Percentiles rank a stretch among this genome's conserved stretches.
Conservation (phyloP, 2,329 filamentous ascomycete genomes). For the Clarireedia hainanense region DNA sequence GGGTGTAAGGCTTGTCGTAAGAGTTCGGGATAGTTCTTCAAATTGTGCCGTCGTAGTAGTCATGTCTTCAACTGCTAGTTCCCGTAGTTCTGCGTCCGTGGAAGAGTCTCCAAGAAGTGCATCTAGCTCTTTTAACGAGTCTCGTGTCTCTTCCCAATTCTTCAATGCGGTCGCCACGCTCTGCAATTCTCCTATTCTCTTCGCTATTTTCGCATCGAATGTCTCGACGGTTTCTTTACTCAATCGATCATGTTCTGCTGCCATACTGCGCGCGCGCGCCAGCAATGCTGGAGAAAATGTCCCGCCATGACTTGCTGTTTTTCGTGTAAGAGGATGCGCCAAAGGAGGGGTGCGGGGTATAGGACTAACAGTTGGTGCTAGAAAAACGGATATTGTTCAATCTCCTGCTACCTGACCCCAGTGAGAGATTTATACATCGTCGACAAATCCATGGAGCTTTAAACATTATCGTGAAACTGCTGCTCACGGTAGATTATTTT, state of each 20-base stretch:
- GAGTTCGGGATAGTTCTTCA: conserved; percentile 51
- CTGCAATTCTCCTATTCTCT: conserved; percentile 53
- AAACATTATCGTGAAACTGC: conserved; percentile 24
- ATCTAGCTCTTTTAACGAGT: conserved; percentile 46
- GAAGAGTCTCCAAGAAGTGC: conserved; percentile 38
- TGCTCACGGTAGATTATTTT: not conserved
- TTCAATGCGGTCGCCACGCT: conserved; percentile 48
- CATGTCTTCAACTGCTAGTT: conserved; percentile 77
- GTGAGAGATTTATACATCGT: conserved; percentile 35
- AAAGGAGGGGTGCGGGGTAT: conserved; percentile 2
- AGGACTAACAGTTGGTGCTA: conserved; percentile 36
- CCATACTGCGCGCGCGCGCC: conserved; percentile 49
- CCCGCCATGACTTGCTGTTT: conserved; percentile 23
- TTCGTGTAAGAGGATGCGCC: conserved; percentile 12
- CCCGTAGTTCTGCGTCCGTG: conserved; percentile 60
- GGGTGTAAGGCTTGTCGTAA: conserved; percentile 75
- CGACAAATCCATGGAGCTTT: conserved; percentile 45
- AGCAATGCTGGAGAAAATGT: conserved; percentile 46
- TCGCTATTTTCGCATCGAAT: conserved; percentile 51
- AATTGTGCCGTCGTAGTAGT: conserved; percentile 55
- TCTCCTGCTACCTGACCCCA: conserved; percentile 20
- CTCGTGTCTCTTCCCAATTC: conserved; percentile 48
- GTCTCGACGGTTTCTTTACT: conserved; percentile 40
- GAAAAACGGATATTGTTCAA: conserved; percentile 32
- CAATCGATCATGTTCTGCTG: conserved; percentile 50